Percentiles rank a stretch among this genome's conserved stretches.
Conservation (phyloP, 1,139 yeast genomes). For the Kluyveromyces sp. region DNA sequence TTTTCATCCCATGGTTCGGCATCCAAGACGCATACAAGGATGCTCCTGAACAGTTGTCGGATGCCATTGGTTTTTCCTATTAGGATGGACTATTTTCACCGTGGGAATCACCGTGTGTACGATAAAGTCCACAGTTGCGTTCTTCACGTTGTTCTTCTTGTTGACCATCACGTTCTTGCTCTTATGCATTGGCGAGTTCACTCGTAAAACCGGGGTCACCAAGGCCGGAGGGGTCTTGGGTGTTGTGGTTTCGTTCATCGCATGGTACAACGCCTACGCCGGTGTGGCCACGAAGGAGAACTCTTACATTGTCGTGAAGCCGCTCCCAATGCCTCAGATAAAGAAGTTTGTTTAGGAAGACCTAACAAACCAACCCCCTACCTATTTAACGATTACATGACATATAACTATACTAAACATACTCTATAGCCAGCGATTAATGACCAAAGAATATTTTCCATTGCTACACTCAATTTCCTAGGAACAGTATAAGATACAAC, state of each 20-base stretch:
- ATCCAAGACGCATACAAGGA: slow-evolving; percentile 44
- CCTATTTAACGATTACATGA: background rate
- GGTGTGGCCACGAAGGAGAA: slow-evolving; percentile 62
- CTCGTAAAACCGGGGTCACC: slow-evolving; percentile 33
- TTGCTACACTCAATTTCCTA: too few relatives aligned
- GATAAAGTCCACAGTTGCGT: slow-evolving; percentile 60
- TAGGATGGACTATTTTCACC: slow-evolving; percentile 66
- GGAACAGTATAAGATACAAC: too few relatives aligned
- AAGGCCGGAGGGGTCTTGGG: slow-evolving; percentile 67
- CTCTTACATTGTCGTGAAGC: slow-evolving; percentile 51
- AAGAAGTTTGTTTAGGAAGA: background rate
- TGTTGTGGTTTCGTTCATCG: slow-evolving; percentile 54
- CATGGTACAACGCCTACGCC: slow-evolving; percentile 73
- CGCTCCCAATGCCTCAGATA: slow-evolving; percentile 40
- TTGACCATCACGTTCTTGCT: slow-evolving; percentile 57
- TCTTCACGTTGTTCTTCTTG: slow-evolving; percentile 53
- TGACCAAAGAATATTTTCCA: too few relatives aligned
- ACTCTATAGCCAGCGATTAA: too few relatives aligned
- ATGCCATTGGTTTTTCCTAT: slow-evolving; percentile 50
- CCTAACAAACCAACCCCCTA: background rate
- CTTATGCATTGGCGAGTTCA: slow-evolving; percentile 53
- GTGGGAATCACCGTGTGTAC: slow-evolving; percentile 53
- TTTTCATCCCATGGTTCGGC: slow-evolving; percentile 54
- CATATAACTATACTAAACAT: background rate
- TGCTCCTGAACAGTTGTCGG: slow-evolving; percentile 29